Evolutionary conservation across 768 basidiomycete genomes (phyloP).

Genomic region (Pleurotus salmoneostramineus): DNA sequence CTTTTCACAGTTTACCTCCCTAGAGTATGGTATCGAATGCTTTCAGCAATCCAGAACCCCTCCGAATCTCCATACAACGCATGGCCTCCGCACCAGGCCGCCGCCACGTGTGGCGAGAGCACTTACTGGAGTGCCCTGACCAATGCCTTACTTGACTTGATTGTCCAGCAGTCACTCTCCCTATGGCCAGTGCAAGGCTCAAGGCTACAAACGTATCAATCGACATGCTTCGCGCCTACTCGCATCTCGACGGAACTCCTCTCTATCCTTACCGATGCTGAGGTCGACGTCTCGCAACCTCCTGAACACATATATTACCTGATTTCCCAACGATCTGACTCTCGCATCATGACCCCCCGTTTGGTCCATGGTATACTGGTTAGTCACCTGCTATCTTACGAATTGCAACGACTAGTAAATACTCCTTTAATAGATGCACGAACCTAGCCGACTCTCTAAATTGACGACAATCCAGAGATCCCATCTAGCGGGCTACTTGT

Average conservation of each 20-base stretch:
- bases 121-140: slow-evolving; percentile 35
- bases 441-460: no score
- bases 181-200: slow-evolving; percentile 32
- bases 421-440: no score
- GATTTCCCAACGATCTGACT: slow-evolving; percentile 11
- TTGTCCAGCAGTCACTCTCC: slow-evolving; percentile 19
- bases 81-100: slow-evolving; percentile 33
- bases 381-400: slow-evolving; percentile 3
- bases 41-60: slow-evolving; percentile 30
- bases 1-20: slow-evolving; percentile 45
- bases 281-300: slow-evolving; percentile 29
- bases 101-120: slow-evolving; percentile 31
- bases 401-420: no score
- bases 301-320: slow-evolving; percentile 29
- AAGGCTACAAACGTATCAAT: not conserved
- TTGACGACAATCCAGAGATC: no score
- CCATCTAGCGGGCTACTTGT: no score
- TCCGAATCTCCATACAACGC: no score
- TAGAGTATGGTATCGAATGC: slow-evolving; percentile 32
- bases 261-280: slow-evolving; percentile 24
- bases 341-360: slow-evolving; percentile 20
- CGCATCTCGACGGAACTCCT: slow-evolving; percentile 18
- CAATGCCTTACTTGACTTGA: slow-evolving; percentile 18
- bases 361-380: slow-evolving; percentile 28
- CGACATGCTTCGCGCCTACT: slow-evolving; percentile 14